These are phyloP conservation scores for Lentinula sp. DNA, from an alignment of 768 basidiomycete genomes.

Conservation along the genomic window DNA sequence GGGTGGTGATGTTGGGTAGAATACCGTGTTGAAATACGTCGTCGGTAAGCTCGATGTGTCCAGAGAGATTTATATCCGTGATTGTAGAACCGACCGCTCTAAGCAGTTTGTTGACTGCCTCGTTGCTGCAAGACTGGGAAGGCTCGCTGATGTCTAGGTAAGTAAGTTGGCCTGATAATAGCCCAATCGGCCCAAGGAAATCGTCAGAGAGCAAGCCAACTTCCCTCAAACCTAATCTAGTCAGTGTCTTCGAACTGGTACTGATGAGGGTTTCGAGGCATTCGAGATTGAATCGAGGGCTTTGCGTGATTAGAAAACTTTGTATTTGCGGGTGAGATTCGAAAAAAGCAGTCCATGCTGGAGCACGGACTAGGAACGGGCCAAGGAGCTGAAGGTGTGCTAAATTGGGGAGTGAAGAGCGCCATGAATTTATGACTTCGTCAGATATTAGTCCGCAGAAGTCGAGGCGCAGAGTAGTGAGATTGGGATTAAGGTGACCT, in stretches of 20 bases:
- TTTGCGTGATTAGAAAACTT: slow-evolving; percentile 77
- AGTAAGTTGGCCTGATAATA: slow-evolving; percentile 38
- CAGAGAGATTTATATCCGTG: slow-evolving; percentile 63
- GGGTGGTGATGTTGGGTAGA: slow-evolving; percentile 32
- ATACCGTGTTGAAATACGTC: slow-evolving; percentile 57
- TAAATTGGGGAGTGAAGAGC: slow-evolving; percentile 57
- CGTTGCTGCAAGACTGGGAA: slow-evolving; percentile 44
- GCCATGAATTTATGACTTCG: slow-evolving; percentile 51
- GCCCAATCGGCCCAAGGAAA: slow-evolving; percentile 50
- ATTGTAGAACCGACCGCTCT: slow-evolving; percentile 47
- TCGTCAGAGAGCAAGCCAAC: slow-evolving; percentile 64
- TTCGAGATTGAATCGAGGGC: slow-evolving; percentile 75
- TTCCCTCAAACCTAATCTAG: slow-evolving; percentile 74
- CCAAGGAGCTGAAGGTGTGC: slow-evolving; percentile 75
- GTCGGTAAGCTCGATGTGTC: slow-evolving; percentile 59
- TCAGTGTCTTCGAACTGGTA: slow-evolving; percentile 38
- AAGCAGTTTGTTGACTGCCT: slow-evolving; percentile 52
- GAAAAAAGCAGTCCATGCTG: slow-evolving; percentile 76
- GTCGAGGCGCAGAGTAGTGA: slow-evolving; percentile 74
- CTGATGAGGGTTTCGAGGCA: slow-evolving; percentile 59
- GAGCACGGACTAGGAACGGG: slow-evolving; percentile 74
- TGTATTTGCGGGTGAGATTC: slow-evolving; percentile 53
- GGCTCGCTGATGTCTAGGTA: slow-evolving; percentile 70
- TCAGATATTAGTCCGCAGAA: slow-evolving; percentile 81
- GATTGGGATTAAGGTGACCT: slow-evolving; percentile 76